Evolutionary conservation across 2,329 filamentous ascomycete genomes (phyloP).

Genomic region (Orbilia blumenaviensis): DNA sequence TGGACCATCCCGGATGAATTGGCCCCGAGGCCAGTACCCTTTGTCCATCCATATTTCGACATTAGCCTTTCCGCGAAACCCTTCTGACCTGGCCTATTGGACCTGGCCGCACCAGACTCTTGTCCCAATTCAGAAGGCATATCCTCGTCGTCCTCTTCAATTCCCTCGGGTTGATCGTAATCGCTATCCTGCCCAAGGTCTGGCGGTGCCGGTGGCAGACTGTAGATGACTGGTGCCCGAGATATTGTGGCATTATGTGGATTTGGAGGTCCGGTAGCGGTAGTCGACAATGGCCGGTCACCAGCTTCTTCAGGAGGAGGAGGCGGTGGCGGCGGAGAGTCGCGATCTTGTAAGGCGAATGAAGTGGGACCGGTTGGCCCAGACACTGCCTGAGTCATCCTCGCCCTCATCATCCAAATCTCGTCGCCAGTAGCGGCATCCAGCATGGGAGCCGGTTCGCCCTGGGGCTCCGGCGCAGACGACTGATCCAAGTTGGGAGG

Average conservation of each 20-base stretch:
- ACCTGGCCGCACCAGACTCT: constrained; percentile 62
- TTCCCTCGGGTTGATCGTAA: constrained; percentile 55
- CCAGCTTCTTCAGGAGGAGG: neutral
- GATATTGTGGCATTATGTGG: constrained; percentile 71
- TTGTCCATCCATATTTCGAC: constrained; percentile 91
- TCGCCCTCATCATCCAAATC: constrained; percentile 70
- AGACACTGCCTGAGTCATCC: constrained; percentile 74
- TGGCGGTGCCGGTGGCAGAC: constrained; percentile 61
- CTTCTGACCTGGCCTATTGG: constrained; percentile 77
- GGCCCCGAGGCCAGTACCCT: constrained; percentile 86
- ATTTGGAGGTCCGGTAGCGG: constrained; percentile 55
- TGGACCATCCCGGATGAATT: constrained; percentile 83
- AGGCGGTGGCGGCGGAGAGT: neutral
- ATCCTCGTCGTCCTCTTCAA: constrained; percentile 56
- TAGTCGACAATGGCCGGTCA: neutral
- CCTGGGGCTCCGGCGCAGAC: constrained; percentile 65
- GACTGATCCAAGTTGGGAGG: constrained; percentile 65
- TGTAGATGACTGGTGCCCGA: constrained; percentile 79
- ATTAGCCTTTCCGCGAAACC: constrained; percentile 89
- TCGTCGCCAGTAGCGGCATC: constrained; percentile 59
- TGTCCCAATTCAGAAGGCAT: neutral
- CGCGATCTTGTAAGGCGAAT: constrained; percentile 49
- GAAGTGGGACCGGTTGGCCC: constrained; percentile 59
- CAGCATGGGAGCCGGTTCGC: constrained; percentile 45
- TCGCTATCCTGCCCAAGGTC: constrained; percentile 14